Base-by-base conservation (phyloP, 164 flowering plant genomes). In the Brasenia schreberi region DNA sequence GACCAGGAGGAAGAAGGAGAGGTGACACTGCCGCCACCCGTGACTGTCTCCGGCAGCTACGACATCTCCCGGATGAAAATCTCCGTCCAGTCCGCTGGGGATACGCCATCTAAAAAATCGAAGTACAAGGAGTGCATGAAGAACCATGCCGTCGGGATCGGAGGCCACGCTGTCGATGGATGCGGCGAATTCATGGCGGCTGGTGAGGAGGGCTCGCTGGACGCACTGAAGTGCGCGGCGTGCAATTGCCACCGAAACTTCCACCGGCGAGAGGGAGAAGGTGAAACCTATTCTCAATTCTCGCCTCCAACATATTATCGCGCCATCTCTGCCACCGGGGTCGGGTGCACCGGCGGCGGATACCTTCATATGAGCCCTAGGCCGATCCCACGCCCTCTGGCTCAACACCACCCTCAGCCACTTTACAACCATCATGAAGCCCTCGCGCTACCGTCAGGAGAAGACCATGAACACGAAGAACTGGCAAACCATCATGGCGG, bases 141-240 rank as follows among this genome's bases (percentile, higher is more conserved):
- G 79, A 89, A 89, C 65, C 96, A 89, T 64, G 96, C 96, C 5
- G 84, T 84, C 10, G 70, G 79, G 33, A 74, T 89, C 64, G 92
- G 90, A 0, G 89, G 88, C 4, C 82, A 85, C 74, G 92, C 92
- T 6, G 79, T 85, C 5, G 96, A 89, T 42, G 96, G 96, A 0
- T 89, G 96, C 65, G 84, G 96, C 2, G 92, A 89, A 79, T 89
- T 89, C 80, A 80, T 89, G 84, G 78, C 96, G 0, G 86, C 90
- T 1, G 90, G 88, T 0, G 85, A 81, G 3, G 96, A 87, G 9
- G 92, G 92, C 12, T 80, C 86, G 1, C 81, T 85, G 1, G 96
- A 87, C 59, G 84, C 85, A 23, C 77, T 89, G 0, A 82, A 74
- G 58, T 89, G 96, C 71, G 92, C 96, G 6, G 96, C 96, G 7